Evolutionary conservation across 2,329 filamentous ascomycete species (phyloP).

Genomic region (Colletotrichum endophyticum): DNA sequence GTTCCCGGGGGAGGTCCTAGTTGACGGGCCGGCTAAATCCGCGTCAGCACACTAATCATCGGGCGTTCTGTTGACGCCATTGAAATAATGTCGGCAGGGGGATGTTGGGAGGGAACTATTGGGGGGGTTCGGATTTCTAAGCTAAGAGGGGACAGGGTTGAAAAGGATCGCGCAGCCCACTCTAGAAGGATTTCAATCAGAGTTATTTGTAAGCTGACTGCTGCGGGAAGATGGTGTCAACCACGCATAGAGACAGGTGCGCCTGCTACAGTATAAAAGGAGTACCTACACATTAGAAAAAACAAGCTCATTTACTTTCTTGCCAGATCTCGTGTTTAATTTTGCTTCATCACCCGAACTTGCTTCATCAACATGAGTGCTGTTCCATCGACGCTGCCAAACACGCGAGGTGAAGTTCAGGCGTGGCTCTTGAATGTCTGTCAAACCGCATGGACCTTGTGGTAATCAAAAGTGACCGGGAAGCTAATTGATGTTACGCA

Average conservation of each 20-base stretch:
- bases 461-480: too few species aligned
- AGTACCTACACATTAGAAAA: not conserved
- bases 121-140: not conserved
- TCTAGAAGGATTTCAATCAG: not conserved
- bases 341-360: not conserved
- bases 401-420: not conserved
- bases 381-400: not conserved
- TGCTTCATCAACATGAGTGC: not conserved
- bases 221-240: not conserved
- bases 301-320: not conserved
- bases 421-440: not conserved
- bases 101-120: not conserved
- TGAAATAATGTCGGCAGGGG: not conserved
- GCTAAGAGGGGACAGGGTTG: not conserved
- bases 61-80: not conserved
- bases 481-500: not conserved
- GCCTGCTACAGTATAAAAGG: not conserved
- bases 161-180: not conserved
- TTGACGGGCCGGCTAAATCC: not conserved
- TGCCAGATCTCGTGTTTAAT: not conserved
- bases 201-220: not conserved
- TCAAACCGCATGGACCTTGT: not conserved
- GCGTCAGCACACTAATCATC: not conserved
- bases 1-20: constrained; percentile 1
- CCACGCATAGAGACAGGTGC: not conserved